Evolutionary conservation across 208 protist species (phyloP).

Genomic region (Leptomonas pyrrhocoris): DNA sequence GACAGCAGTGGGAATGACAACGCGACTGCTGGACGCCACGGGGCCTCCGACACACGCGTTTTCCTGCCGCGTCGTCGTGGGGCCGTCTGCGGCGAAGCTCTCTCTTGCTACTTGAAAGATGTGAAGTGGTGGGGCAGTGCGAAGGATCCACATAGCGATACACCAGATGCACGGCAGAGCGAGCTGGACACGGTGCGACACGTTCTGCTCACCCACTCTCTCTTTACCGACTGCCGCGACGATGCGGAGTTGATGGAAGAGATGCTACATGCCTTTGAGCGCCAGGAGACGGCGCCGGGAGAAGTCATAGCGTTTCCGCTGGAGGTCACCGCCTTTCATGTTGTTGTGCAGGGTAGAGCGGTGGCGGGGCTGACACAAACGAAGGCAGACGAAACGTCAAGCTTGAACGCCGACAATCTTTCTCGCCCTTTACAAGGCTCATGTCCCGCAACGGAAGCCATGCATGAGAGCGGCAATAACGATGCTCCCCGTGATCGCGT

Average conservation of each 20-base stretch:
- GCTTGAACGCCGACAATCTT: not conserved
- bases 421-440: not conserved
- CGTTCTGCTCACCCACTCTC: conserved; percentile 2
- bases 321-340: conserved; percentile 16
- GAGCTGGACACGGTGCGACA: conserved; percentile 4
- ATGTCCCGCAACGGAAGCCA: not conserved
- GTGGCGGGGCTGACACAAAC: not conserved
- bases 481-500: not conserved
- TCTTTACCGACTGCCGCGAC: conserved; percentile 13
- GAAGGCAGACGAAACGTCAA: not conserved
- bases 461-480: not conserved
- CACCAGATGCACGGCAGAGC: not conserved
- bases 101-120: not conserved
- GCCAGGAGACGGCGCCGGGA: conserved; percentile 2
- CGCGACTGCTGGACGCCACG: not conserved
- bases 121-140: not conserved
- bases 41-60: too few species aligned
- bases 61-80: conserved; percentile 7
- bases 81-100: conserved; percentile 7
- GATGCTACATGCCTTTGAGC: conserved; percentile 14
- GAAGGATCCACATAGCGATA: not conserved
- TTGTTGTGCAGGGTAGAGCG: conserved; percentile 19
- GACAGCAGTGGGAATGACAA: too few species aligned
- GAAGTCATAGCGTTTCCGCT: conserved; percentile 5
- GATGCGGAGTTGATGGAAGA: conserved; percentile 11